Evolutionary conservation across 2,329 filamentous ascomycete species (phyloP), one percentile per base, ranked within the genome.

Genomic region (Hypoxylon sp.): DNA sequence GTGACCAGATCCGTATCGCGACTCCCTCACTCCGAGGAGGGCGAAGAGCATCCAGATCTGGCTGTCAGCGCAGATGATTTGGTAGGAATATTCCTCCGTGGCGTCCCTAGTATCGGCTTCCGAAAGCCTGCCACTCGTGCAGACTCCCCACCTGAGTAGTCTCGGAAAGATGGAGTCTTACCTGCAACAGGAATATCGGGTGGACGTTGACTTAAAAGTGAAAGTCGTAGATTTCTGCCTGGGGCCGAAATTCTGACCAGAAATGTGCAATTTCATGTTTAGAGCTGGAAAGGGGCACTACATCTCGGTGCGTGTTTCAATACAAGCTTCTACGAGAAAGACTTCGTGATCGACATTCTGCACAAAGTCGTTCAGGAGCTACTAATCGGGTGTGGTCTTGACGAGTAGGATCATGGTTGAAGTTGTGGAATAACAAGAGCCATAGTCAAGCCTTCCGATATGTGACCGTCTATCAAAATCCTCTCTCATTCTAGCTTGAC

Each of bases 71-170:
- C 70, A 9, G 69, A 72, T 37, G 67, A 41, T 1, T 56, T 71
- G 30, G 51, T 71, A 5, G 56, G 29, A 19, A 50, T 61, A 1
- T 68, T 68, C 30, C n/a, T 69, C 0, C 39, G 61, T 2, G 69
- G 71, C 4, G 32, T 70, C 5, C 68, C 67, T 6, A 72, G 29
- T 57, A 1, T 64, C 64, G 16, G 7, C 57, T 1, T 60, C 63
- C 1, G 48, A 55, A 9, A 62, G 55, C 2, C 46, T 67, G 1
- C 71, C 67, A 11, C 65, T 48, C 4, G 45, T 61, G 2, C 62
- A 72, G 60, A 67, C 63, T 5, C 71, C 69, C 3, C 69, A 69
- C 12, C 51, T 73, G 21, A 72, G 71, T 30, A 71, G 69, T 29
- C 45, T 71, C 6, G 70, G 70, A 0, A 71, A 61, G 45, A 19